Evolutionary conservation across 768 basidiomycete species (phyloP).

Genomic region (Suillus occidentalis): DNA sequence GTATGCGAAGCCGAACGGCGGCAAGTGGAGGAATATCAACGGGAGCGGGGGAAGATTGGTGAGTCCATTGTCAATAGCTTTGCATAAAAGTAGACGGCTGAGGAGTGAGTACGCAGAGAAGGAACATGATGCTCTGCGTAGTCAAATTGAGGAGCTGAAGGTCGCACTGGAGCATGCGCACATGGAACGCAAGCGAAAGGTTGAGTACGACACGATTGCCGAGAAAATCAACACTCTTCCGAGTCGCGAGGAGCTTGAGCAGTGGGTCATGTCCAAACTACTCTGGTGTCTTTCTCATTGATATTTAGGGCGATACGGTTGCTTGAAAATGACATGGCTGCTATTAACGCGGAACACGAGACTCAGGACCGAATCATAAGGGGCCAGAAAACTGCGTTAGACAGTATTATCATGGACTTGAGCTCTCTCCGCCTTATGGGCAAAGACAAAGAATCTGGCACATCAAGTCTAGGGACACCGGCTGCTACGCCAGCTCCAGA

Average conservation of each 20-base stretch:
- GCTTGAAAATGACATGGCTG: slow-evolving; percentile 76
- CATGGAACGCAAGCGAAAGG: slow-evolving; percentile 70
- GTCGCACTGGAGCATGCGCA: slow-evolving; percentile 76
- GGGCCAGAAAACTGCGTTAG: slow-evolving; percentile 67
- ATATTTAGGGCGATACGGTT: slow-evolving; percentile 57
- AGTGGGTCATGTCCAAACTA: slow-evolving; percentile 46
- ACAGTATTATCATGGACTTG: slow-evolving; percentile 63
- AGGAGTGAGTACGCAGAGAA: slow-evolving; percentile 44
- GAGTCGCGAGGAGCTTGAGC: slow-evolving; percentile 71
- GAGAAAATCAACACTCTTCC: slow-evolving; percentile 82
- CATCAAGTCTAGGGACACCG: slow-evolving; percentile 41
- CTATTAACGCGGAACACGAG: slow-evolving; percentile 75
- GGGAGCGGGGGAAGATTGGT: slow-evolving; percentile 74
- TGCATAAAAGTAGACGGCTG: not conserved
- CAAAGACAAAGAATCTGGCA: slow-evolving; percentile 56
- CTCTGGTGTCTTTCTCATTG: not conserved
- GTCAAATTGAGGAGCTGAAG: slow-evolving; percentile 79
- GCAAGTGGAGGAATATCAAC: slow-evolving; percentile 83
- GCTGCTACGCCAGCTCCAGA: slow-evolving; percentile 54
- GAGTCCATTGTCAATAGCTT: slow-evolving; percentile 24
- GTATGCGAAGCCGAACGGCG: slow-evolving; percentile 84
- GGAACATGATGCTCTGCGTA: slow-evolving; percentile 65
- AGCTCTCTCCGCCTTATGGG: slow-evolving; percentile 62
- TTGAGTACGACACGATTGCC: slow-evolving; percentile 82
- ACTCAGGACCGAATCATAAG: slow-evolving; percentile 65